Percentiles rank a stretch among this genome's conserved stretches.
Evolutionary conservation across 1,139 yeast species (phyloP).

Genomic region (Nakaseomyces kungkrabaensis): DNA sequence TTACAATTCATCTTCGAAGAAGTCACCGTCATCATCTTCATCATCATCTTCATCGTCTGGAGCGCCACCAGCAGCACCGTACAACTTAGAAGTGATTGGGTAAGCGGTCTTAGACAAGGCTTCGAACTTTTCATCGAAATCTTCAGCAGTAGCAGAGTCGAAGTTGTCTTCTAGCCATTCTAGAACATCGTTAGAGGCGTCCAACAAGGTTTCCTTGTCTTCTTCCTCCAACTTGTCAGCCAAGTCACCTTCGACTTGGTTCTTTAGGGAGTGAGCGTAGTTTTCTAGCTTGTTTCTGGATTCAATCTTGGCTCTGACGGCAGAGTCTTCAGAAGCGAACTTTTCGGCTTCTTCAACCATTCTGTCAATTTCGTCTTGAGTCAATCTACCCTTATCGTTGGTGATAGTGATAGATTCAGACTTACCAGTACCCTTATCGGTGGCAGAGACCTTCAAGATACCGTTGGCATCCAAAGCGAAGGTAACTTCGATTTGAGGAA

Average conservation of each 20-base stretch:
- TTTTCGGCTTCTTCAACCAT: conserved; percentile 94
- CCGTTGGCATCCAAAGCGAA: conserved; percentile 93
- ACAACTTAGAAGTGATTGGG: conserved; percentile 88
- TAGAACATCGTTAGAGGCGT: conserved; percentile 77
- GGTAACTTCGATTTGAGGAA: conserved; percentile 93
- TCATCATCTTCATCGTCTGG: conserved; percentile 56
- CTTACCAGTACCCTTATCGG: conserved; percentile 95
- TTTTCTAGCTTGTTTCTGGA: conserved; percentile 83
- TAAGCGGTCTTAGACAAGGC: conserved; percentile 73
- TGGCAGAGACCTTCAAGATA: conserved; percentile 84
- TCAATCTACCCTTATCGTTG: conserved; percentile 93
- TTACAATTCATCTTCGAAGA: conserved; percentile 48
- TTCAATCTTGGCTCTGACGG: conserved; percentile 70
- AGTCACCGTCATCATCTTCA: conserved; percentile 30
- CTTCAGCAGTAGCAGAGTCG: conserved; percentile 82
- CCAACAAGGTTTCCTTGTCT: conserved; percentile 82
- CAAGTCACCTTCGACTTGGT: conserved; percentile 56
- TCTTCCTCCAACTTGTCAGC: conserved; percentile 79
- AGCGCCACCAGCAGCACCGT: conserved; percentile 49
- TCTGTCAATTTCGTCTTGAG: conserved; percentile 83
- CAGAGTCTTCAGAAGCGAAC: conserved; percentile 80
- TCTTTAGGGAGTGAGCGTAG: conserved; percentile 76
- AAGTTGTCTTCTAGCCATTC: conserved; percentile 82
- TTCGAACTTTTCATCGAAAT: conserved; percentile 88
- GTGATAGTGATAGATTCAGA: conserved; percentile 89